Percentiles rank a stretch among this genome's conserved stretches.
Evolutionary conservation across 2,329 filamentous ascomycete genomes (phyloP).

Genomic region (Magnaporthiopsis rhizophila): DNA sequence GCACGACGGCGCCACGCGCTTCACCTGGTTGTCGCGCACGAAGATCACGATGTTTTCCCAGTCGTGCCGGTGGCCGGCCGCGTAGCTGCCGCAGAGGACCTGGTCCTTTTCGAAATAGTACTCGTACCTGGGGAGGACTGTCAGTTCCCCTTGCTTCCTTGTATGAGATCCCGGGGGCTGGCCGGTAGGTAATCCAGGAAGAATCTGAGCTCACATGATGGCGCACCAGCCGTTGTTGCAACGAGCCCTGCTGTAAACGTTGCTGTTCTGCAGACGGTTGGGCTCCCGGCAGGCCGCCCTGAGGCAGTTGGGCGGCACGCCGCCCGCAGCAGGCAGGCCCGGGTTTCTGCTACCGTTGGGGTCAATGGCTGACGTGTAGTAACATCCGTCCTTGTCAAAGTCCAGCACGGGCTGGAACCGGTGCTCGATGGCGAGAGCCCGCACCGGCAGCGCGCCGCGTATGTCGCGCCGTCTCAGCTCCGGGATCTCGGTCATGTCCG

Average conservation of each 20-base stretch:
- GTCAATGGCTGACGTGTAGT: constrained; percentile 1
- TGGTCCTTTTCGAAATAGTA: constrained; percentile 27
- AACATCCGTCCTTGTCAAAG: constrained; percentile 5
- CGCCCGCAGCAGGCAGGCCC: background rate
- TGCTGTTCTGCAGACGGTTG: constrained; percentile 27
- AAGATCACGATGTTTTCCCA: constrained; percentile 26
- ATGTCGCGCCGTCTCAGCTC: background rate
- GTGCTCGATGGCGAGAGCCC: constrained; percentile 1
- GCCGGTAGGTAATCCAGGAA: no score
- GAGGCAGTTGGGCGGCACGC: constrained; percentile 3
- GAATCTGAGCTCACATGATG: no score
- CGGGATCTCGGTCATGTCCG: no score
- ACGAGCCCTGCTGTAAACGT: constrained; percentile 28
- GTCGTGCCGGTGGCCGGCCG: constrained; percentile 25
- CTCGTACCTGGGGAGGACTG: constrained; percentile 25
- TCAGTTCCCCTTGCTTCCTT: no score
- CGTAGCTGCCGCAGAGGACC: background rate
- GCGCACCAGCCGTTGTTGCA: constrained; percentile 23
- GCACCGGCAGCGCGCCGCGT: background rate
- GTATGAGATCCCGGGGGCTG: no score
- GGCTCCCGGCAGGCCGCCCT: constrained; percentile 21
- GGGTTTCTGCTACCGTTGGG: background rate
- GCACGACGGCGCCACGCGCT: constrained; percentile 25
- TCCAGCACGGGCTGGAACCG: background rate
- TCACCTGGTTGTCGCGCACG: constrained; percentile 20